Conservation (phyloP, 169 alveolate genomes). For the Cryptosporidium ryanae region DNA sequence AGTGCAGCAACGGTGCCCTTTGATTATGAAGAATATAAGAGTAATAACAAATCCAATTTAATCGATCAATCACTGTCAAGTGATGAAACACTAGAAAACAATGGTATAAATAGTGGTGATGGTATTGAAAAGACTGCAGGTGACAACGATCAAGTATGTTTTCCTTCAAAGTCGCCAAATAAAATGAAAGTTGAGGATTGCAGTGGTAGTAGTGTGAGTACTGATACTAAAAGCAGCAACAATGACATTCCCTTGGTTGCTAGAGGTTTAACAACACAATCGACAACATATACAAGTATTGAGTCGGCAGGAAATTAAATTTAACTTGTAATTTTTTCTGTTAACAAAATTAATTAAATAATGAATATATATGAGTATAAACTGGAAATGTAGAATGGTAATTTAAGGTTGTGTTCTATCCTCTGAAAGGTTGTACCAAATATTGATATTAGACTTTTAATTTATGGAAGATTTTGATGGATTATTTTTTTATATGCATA, state of each 20-base stretch:
- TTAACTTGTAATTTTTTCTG: background rate
- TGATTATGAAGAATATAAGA: background rate
- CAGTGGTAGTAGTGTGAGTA: background rate
- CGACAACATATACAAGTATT: constrained; percentile 71
- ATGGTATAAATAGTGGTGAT: no score
- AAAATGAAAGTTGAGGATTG: constrained; percentile 17
- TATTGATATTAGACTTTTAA: no score
- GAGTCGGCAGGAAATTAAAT: constrained; percentile 59
- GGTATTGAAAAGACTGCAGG: no score
- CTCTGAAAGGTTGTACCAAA: no score
- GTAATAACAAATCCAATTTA: constrained; percentile 9
- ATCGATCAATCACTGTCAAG: background rate
- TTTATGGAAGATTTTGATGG: no score
- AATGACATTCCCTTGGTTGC: constrained; percentile 25
- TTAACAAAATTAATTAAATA: no score
- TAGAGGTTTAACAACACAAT: constrained; percentile 69
- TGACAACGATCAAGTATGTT: background rate
- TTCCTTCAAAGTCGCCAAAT: constrained; percentile 2
- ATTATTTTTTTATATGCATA: no score
- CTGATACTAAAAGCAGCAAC: background rate
- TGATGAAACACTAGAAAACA: background rate
- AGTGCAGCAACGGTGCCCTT: background rate
- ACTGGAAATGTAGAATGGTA: no score
- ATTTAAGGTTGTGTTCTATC: no score
- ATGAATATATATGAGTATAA: no score